Percentiles rank a stretch among this genome's conserved stretches.
These are phyloP conservation scores for Colletotrichum sansevieriae DNA, from an alignment of 2,329 filamentous ascomycete genomes.

Conservation along the genomic window DNA sequence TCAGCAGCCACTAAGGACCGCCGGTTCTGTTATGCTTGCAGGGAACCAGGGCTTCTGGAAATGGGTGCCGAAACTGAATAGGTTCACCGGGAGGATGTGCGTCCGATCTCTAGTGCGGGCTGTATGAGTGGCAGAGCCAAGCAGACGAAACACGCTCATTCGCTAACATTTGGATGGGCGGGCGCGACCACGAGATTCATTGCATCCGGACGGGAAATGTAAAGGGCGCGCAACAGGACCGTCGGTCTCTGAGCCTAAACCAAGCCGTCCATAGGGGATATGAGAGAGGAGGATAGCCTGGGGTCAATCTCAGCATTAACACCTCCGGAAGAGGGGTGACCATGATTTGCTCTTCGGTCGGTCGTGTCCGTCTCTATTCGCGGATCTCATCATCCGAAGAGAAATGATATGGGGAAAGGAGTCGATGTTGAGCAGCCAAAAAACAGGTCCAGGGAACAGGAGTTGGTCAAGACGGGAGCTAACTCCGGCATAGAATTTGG, in stretches of 20 bases:
- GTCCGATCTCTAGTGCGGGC: slow-evolving; percentile 33
- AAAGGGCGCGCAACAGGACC: background rate
- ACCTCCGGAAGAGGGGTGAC: too few relatives aligned
- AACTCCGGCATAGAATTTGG: slow-evolving; percentile 24
- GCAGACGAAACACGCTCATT: slow-evolving; percentile 36
- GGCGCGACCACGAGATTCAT: background rate
- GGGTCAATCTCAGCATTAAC: too few relatives aligned
- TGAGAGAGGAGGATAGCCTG: background rate
- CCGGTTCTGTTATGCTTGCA: slow-evolving; percentile 8
- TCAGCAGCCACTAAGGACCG: slow-evolving; percentile 5
- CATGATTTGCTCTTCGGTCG: slow-evolving; percentile 1
- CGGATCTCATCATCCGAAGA: slow-evolving; percentile 35
- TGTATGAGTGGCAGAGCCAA: slow-evolving; percentile 28
- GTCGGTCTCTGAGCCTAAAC: background rate
- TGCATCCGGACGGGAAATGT: background rate
- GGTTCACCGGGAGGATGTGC: slow-evolving; percentile 27
- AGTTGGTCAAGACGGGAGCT: slow-evolving; percentile 29
- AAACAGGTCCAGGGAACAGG: slow-evolving; percentile 18
- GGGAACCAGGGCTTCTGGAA: slow-evolving; percentile 13
- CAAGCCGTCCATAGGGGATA: background rate
- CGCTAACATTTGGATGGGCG: slow-evolving; percentile 8
- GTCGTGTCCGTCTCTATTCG: background rate
- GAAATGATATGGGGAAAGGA: slow-evolving; percentile 21
- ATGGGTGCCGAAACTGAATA: slow-evolving; percentile 20
- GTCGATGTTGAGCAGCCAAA: slow-evolving; percentile 1